Evolutionary conservation across 257 asterid species (phyloP), one percentile per base, ranked within the genome.

Genomic region (Plantago major): DNA sequence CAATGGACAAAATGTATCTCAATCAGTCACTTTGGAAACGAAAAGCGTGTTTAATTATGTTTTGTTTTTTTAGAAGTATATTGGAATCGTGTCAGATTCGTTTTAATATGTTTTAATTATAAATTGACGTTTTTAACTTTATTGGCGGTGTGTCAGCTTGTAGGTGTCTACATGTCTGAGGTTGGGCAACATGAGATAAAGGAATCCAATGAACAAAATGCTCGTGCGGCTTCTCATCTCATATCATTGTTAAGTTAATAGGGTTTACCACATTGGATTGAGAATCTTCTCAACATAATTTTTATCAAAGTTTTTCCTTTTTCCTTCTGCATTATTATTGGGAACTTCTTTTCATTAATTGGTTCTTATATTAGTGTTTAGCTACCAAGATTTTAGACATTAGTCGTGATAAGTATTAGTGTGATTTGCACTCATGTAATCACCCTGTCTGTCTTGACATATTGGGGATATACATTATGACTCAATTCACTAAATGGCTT

Each of bases 161-260:
- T 77, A 78, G 84, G 84, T 71, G 75, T 71, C 72, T 63, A 28
- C 47, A 47, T 81, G 83, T 81, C 86, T 71, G 72, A 67, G 19
- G 44, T 72, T 63, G 64, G 64, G 66, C 73, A 74, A 76, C 87
- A 80, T 52, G 10, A 64, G 64, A 33, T 64, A 68, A 69, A 73
- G 82, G 92, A 81, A 84, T 84, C 88, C 92, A 73, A 84, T 77
- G 88, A 67, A 22, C 26, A 22, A 77, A 64, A 53, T 60, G 62
- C 76, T 75, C 85, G 84, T 78, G 85, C 75, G 88, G 82, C 11
- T 71, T 64, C 55, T 65, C 13, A 54, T 54, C 13, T 50, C 13
- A 14, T 3, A 62, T 71, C 63, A 77, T 73, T 62, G 60, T 51
- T 50, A 16, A 18, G 11, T 37, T 22, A 22, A n/a, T n/a, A n/a